These are phyloP conservation scores for Penicillium psychrosexuale DNA, from an alignment of 2,329 filamentous ascomycete genomes.

Conservation along the genomic window DNA sequence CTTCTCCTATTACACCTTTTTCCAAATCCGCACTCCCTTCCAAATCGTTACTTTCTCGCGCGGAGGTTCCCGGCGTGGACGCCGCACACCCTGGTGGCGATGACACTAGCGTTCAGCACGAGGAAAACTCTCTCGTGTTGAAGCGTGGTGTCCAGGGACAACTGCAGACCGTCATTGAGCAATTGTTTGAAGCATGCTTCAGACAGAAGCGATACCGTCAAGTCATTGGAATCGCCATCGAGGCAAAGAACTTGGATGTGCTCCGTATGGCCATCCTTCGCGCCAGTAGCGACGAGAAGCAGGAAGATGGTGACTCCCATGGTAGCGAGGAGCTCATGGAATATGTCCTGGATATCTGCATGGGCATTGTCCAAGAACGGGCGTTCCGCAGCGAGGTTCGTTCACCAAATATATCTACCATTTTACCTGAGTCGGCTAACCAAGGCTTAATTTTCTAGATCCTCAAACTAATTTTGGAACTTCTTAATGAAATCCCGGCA, in stretches of 20 bases:
- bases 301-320: slow-evolving; percentile 55
- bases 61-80: slow-evolving; percentile 61
- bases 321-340: slow-evolving; percentile 92
- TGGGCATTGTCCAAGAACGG: slow-evolving; percentile 95
- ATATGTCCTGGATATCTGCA: slow-evolving; percentile 91
- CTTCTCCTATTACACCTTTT: slow-evolving; percentile 91
- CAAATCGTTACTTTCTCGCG: slow-evolving; percentile 89
- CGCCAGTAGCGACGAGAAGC: slow-evolving; percentile 81
- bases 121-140: slow-evolving; percentile 62
- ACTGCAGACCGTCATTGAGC: slow-evolving; percentile 78
- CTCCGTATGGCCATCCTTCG: slow-evolving; percentile 82
- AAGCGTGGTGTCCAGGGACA: slow-evolving; percentile 73
- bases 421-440: background rate
- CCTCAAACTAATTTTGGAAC: slow-evolving; percentile 82
- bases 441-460: slow-evolving; percentile 54
- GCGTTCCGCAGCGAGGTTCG: slow-evolving; percentile 68
- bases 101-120: slow-evolving; percentile 52
- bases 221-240: slow-evolving; percentile 93
- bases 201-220: slow-evolving; percentile 84
- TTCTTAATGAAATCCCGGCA: slow-evolving; percentile 87
- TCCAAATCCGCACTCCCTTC: slow-evolving; percentile 90
- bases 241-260: slow-evolving; percentile 87
- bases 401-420: background rate
- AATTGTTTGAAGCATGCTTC: slow-evolving; percentile 88
- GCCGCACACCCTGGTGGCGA: slow-evolving; percentile 55